Evolutionary conservation across 805 yeast species (phyloP).

Genomic region (Nadsonia fulvescens): DNA sequence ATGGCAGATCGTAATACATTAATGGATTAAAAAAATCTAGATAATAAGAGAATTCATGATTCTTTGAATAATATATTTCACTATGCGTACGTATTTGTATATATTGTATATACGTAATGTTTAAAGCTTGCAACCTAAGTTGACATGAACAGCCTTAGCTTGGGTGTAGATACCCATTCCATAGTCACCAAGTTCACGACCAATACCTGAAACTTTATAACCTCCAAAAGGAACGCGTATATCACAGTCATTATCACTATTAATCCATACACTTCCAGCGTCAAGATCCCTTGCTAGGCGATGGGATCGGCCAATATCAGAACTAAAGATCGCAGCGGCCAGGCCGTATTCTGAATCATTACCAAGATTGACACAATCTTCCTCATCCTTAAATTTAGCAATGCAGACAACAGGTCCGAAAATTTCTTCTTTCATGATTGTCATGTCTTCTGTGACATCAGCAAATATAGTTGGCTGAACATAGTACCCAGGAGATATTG

Average conservation of each 20-base stretch:
- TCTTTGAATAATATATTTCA: too few species aligned
- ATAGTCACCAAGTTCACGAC: slow-evolving; percentile 83
- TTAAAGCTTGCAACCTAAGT: slow-evolving; percentile 10
- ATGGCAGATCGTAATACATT: too few species aligned
- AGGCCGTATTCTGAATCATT: slow-evolving; percentile 67
- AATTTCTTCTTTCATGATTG: slow-evolving; percentile 74
- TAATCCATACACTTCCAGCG: slow-evolving; percentile 86
- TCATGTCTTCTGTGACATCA: slow-evolving; percentile 57
- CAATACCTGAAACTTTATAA: slow-evolving; percentile 76
- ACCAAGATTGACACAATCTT: slow-evolving; percentile 62
- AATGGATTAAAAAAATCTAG: too few species aligned
- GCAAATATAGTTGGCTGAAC: slow-evolving; percentile 66
- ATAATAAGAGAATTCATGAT: too few species aligned
- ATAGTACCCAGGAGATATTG: slow-evolving; percentile 32
- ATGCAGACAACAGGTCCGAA: slow-evolving; percentile 88
- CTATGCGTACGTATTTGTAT: too few species aligned
- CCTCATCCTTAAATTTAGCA: slow-evolving; percentile 63
- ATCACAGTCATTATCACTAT: slow-evolving; percentile 80
- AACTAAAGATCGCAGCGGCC: slow-evolving; percentile 70
- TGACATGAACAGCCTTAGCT: slow-evolving; percentile 52
- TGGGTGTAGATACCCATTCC: slow-evolving; percentile 77
- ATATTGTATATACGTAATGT: too few species aligned
- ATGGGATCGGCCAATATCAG: slow-evolving; percentile 54
- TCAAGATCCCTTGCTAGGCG: slow-evolving; percentile 55
- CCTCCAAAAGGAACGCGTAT: slow-evolving; percentile 87